These are phyloP conservation scores for Uronychia setigera DNA, from an alignment of 73 alveolate genomes.

Conservation along the genomic window DNA sequence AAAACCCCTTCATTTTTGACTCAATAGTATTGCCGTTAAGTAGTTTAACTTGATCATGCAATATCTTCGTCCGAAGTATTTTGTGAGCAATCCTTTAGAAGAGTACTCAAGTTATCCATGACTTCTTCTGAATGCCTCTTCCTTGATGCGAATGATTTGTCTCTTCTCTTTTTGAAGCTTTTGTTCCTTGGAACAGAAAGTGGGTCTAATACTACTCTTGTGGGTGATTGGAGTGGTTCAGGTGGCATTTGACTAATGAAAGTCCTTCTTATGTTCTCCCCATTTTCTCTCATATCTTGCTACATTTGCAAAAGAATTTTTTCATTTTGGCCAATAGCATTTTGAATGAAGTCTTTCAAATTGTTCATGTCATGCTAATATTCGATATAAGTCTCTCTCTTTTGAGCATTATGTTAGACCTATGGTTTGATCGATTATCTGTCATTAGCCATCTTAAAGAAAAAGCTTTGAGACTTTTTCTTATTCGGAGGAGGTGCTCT, in stretches of 20 bases:
- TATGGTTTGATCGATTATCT: not conserved
- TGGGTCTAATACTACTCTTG: not conserved
- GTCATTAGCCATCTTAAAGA: not conserved
- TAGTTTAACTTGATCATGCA: too few relatives aligned
- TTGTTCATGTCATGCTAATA: not conserved
- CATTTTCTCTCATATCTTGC: not conserved
- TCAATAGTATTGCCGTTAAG: too few relatives aligned
- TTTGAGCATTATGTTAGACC: not conserved
- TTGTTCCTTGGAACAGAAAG: not conserved
- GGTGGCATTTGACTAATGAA: not conserved
- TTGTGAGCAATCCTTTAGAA: too few relatives aligned
- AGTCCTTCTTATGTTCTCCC: not conserved
- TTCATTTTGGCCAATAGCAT: not conserved
- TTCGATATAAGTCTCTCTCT: not conserved
- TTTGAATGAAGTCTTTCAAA: not conserved
- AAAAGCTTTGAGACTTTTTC: not conserved
- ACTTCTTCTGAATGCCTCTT: not conserved
- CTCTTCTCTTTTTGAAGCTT: not conserved
- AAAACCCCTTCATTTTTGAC: too few relatives aligned
- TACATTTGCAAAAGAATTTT: not conserved
- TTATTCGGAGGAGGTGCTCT: too few relatives aligned
- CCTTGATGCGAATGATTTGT: not conserved
- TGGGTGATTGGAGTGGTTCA: not conserved
- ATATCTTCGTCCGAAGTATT: too few relatives aligned
- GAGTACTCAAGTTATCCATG: too few relatives aligned